These are phyloP conservation scores for Aphanomyces stellatus DNA, from an alignment of 352 stramenopile species.

Conservation along the genomic window DNA sequence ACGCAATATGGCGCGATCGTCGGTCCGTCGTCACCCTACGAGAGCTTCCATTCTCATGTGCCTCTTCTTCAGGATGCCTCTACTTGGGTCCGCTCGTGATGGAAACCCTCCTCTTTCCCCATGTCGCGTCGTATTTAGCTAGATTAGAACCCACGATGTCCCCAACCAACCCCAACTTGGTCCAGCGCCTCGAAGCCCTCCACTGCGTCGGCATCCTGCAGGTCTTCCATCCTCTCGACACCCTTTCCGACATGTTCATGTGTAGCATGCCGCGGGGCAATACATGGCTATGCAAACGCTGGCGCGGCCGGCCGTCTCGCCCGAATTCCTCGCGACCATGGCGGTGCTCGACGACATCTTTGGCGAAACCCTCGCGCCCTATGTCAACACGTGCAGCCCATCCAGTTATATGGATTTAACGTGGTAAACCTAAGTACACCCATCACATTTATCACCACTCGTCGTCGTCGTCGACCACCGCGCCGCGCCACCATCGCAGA, in stretches of 20 bases:
- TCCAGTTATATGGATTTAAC: not conserved
- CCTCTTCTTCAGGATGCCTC: slow-evolving; percentile 47
- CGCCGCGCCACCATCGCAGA: not conserved
- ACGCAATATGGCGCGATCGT: slow-evolving; percentile 91
- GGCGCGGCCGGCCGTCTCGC: slow-evolving; percentile 23
- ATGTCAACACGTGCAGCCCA: slow-evolving; percentile 25
- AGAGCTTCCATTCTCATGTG: not conserved
- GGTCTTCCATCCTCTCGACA: too few relatives aligned
- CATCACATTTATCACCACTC: not conserved
- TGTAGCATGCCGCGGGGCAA: slow-evolving; percentile 61
- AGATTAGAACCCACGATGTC: slow-evolving; percentile 72
- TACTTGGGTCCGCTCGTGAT: slow-evolving; percentile 89
- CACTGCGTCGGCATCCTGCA: slow-evolving; percentile 82
- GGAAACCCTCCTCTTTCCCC: slow-evolving; percentile 88
- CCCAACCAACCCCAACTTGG: slow-evolving; percentile 59
- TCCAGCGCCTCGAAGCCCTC: slow-evolving; percentile 75
- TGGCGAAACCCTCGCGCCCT: slow-evolving; percentile 66
- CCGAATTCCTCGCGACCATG: slow-evolving; percentile 40
- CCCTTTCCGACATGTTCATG: too few relatives aligned
- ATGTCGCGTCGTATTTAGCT: slow-evolving; percentile 81
- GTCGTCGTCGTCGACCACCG: not conserved
- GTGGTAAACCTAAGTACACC: not conserved
- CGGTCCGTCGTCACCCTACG: slow-evolving; percentile 33
- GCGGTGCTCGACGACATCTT: slow-evolving; percentile 67
- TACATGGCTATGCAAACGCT: slow-evolving; percentile 66